A percentile compares a stretch with the other conserved stretches of the same genome.
Conservation (phyloP, 495 filamentous ascomycete species). For the Aspergillus sclerotiicarbonarius region DNA sequence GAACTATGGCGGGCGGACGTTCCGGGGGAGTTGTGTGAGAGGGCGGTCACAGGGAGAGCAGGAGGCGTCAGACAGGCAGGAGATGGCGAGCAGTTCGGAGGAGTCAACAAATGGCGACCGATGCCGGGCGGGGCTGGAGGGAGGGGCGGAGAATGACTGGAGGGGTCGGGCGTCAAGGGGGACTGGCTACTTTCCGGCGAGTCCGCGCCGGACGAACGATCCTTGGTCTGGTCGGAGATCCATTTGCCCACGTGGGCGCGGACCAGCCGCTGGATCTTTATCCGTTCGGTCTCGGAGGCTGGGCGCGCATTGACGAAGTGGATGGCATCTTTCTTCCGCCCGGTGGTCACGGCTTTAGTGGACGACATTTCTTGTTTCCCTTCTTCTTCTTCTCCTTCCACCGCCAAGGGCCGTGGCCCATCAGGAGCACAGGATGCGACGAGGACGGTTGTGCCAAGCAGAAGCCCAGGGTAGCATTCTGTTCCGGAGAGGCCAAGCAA, state of each 20-base stretch:
- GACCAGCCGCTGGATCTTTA: constrained; percentile 33
- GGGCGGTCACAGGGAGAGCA: not conserved
- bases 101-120: not conserved
- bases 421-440: constrained; percentile 13
- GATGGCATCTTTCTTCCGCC: constrained; percentile 30
- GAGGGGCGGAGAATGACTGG: not conserved
- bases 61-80: not conserved
- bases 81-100: not conserved
- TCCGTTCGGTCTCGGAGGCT: constrained; percentile 31
- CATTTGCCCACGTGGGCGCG: constrained; percentile 42
- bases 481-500: constrained; percentile 1
- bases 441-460: not conserved
- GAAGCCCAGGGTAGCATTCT: constrained; percentile 20
- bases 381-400: not conserved
- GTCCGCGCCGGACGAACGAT: constrained; percentile 18
- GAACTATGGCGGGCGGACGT: not conserved
- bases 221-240: constrained; percentile 44
- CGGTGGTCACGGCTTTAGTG: constrained; percentile 19
- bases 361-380: constrained; percentile 23
- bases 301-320: constrained; percentile 44
- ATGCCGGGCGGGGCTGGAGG: not conserved
- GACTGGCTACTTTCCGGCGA: not conserved
- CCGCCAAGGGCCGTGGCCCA: constrained; percentile 1
- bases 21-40: not conserved
- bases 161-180: constrained; percentile 3